A percentile compares a stretch with the other conserved stretches of the same genome.
Evolutionary conservation across 1,284 basidiomycete species (phyloP).

Genomic region (Cryptococcus deneoformans): DNA sequence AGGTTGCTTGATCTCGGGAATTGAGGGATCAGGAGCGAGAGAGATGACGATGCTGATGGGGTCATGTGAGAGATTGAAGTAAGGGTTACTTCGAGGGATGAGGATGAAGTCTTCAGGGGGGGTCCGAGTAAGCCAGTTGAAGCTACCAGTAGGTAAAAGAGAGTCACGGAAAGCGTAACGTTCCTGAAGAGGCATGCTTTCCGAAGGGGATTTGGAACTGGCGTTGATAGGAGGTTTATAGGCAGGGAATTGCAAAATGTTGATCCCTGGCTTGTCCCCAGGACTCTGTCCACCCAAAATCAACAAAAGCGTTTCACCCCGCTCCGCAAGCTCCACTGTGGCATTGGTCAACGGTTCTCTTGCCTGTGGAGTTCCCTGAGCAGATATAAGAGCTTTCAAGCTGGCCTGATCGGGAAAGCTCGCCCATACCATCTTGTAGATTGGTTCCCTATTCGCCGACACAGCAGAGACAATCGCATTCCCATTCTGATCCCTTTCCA

Average conservation of each 20-base stretch:
- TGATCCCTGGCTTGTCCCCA: conserved; percentile 63
- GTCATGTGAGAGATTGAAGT: conserved; percentile 62
- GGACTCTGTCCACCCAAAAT: conserved; percentile 70
- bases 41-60: conserved; percentile 62
- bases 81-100: conserved; percentile 66
- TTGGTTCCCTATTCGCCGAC: conserved; percentile 62
- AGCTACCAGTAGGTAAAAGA: conserved; percentile 58
- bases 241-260: conserved; percentile 66
- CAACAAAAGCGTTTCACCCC: conserved; percentile 67
- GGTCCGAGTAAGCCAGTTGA: conserved; percentile 62
- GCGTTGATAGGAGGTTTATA: conserved; percentile 57
- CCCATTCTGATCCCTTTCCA: conserved; percentile 11
- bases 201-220: conserved; percentile 18
- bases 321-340: conserved; percentile 48
- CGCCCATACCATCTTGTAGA: conserved; percentile 87
- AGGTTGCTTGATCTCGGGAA: conserved; percentile 31
- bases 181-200: conserved; percentile 56
- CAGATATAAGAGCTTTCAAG: conserved; percentile 34
- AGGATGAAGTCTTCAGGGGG: conserved; percentile 23
- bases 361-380: conserved; percentile 25
- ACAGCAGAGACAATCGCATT: conserved; percentile 17
- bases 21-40: conserved; percentile 40
- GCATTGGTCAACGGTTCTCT: conserved; percentile 37
- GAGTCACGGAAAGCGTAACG: conserved; percentile 65
- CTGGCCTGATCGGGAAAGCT: conserved; percentile 58